Percentiles rank a stretch among this genome's conserved stretches.
Evolutionary conservation across 208 protist genomes (phyloP).

Genomic region (Leishmania gerbilli): DNA sequence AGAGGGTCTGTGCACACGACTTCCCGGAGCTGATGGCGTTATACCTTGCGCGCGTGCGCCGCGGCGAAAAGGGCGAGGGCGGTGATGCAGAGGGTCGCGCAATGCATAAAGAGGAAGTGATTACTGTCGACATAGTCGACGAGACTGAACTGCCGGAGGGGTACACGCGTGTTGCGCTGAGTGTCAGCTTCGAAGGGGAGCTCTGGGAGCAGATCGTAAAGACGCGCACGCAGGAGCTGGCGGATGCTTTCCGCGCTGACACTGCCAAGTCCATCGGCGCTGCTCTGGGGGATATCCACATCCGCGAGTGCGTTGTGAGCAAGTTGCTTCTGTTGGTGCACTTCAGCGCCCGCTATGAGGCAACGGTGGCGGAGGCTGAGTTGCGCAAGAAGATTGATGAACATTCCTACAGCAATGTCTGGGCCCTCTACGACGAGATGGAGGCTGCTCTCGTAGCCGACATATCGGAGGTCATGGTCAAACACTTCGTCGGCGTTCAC

Average conservation of each 20-base stretch:
- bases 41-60: constrained; percentile 45
- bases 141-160: constrained; percentile 19
- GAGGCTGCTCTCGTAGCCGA: constrained; percentile 8
- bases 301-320: constrained; percentile 32
- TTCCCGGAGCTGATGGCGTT: constrained; percentile 57
- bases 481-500: constrained; percentile 49
- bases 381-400: constrained; percentile 26
- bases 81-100: neutral
- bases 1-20: constrained; percentile 24
- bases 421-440: constrained; percentile 34
- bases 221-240: constrained; percentile 16
- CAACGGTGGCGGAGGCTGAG: neutral
- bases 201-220: constrained; percentile 40
- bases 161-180: constrained; percentile 30
- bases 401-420: constrained; percentile 29
- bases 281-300: constrained; percentile 29
- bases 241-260: constrained; percentile 44
- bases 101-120: neutral
- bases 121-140: constrained; percentile 11
- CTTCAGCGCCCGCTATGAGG: constrained; percentile 13
- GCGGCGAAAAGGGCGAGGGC: constrained; percentile 11
- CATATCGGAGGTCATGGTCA: constrained; percentile 18
- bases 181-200: constrained; percentile 51
- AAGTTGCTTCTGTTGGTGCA: constrained; percentile 18
- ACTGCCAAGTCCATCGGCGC: constrained; percentile 29